Evolutionary conservation across 2,329 filamentous ascomycete species (phyloP), one percentile per base, ranked within the genome.

Genomic region (Cladosporium sp.): DNA sequence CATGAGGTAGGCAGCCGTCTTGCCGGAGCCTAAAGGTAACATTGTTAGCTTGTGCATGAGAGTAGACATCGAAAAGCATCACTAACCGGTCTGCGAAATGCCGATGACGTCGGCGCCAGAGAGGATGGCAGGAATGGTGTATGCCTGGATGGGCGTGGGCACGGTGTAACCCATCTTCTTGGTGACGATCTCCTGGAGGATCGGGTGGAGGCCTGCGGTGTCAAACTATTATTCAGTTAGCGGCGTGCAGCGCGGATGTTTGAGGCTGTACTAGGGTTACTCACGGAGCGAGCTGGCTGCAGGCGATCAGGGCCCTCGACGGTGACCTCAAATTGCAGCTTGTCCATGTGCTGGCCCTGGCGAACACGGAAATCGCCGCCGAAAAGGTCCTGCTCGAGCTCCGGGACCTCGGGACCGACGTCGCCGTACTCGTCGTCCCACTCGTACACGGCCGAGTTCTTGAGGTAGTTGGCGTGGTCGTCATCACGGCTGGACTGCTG

Each of bases 1-100:
- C 65, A 97, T 87, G 4, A 99, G 80, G 75, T 95, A 99, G 0
- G 95, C 93, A 0, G 91, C 94, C 0, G 95, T 99, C 83, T 99
- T 99, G 62, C 95, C 95, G 30, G 94, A 98, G 24, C 95, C 94
- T 97, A 61, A 59, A 26, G 58, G 36, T 30, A 14, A 24, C 24
- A 24, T 24, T 66, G 65, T 68, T 41, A 68, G 24, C 24, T 24
- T 24, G 24, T 24, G 24, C 24, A 24, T 24, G 24, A 24, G 24
- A 24, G 24, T 24, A 24, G 24, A 24, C 24, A 24, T 24, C 24
- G 24, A 24, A 24, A 24, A 24, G 24, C 36, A 62, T 26, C 1
- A 80, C 86, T 78, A 82, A 96, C 94, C 94, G 58, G 95, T 99
- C 80, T 98, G 94, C 10, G 95, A 93, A 73, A 95, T 88, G 2